Evolutionary conservation across 139 green algal genomes (phyloP), one percentile per base, ranked within the genome.

Genomic region (Chlamydomonas schloesseri): DNA sequence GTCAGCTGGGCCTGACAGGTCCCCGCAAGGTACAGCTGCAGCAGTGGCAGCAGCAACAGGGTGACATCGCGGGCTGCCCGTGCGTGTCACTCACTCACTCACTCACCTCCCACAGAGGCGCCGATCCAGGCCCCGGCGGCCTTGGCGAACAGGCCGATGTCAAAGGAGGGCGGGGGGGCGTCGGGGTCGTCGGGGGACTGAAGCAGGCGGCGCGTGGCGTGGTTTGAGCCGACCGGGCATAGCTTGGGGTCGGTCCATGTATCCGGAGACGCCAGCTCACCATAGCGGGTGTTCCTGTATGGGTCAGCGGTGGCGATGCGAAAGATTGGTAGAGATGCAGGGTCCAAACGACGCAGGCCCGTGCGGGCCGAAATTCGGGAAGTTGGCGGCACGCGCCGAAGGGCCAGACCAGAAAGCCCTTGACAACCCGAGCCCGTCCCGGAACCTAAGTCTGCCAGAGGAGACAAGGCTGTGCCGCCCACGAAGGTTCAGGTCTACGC

Each of bases 201-300:
- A 68, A 86, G 68, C 21, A 77, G 80, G 17, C 80, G 80, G 50
- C 80, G 64, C 0, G 67, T 31, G 3, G 80, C 46, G 68, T 84
- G 78, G n/a, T 31, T 46, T 33, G 58, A 71, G 46, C 47, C 67
- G 13, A 74, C 47, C 18, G 67, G 80, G 47, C 80, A 86, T 0
- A 65, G 36, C 10, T 9, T 2, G 8, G 80, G 80, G 65, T 86
- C 47, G 24, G n/a, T 31, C 11, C 69, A 20, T 0, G 37, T 20
- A 9, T 85, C 42, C 6, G 65, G 69, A 9, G 29, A 29, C 29
- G 55, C 20, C 65, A 85, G 65, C 17, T 76, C 65, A 13, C 9
- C 42, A 18, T 68, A 85, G n/a, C 47, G n/a, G 1, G 65, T 74
- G 65, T 85, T 85, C 65, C 79, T 85, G 77, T 5, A 37, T 0